Evolutionary conservation across 352 stramenopile species (phyloP), one percentile per base, ranked within the genome.

Genomic region (Phytopythium litorale): DNA sequence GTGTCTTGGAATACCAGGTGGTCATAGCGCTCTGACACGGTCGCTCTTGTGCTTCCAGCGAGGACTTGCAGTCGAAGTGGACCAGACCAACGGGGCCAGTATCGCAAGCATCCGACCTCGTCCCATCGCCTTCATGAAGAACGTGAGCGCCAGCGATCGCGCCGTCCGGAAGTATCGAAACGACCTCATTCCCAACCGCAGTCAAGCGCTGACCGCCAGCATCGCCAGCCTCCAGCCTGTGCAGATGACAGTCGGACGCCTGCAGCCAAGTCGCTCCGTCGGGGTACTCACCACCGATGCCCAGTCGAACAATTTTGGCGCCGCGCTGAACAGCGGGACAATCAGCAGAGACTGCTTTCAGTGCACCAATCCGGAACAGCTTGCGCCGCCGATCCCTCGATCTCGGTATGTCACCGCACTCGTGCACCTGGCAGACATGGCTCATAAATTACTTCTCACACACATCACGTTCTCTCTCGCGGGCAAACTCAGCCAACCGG

Each of bases 121-220:
- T 7, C 63, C 71, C 16, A 71, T 87, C 23, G 28, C 70, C 33
- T 64, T 75, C 30, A 70, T 81, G 38, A 84, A 87, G 11, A 54
- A 82, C 60, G 76, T 89, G n/a, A 64, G 66, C 7, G 66, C 66
- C 15, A 84, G 78, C 23, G 83, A 89, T 38, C 77, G 83, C 32
- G 79, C 79, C 5, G 83, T 89, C 54, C 79, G 83, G 9, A 90
- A 76, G 59, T 92, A 88, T 60, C 75, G 81, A 21, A 76, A 76
- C 33, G 75, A 92, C 58, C 62, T 87, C 52, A 87, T 89, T 42
- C 79, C 75, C 12, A 76, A 88, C 59, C 79, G 83, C 8, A 84
- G 79, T 19, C 71, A 84, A 7, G 63, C 73, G 25, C 56, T 70
- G 21, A 89, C 72, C 9, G 73, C 76, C 32, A 84, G 73, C 18